Percentiles rank a stretch among this genome's conserved stretches.
phyloP scores from a whole-genome alignment of 23 red algal species.

The Chondrus crispus region DNA sequence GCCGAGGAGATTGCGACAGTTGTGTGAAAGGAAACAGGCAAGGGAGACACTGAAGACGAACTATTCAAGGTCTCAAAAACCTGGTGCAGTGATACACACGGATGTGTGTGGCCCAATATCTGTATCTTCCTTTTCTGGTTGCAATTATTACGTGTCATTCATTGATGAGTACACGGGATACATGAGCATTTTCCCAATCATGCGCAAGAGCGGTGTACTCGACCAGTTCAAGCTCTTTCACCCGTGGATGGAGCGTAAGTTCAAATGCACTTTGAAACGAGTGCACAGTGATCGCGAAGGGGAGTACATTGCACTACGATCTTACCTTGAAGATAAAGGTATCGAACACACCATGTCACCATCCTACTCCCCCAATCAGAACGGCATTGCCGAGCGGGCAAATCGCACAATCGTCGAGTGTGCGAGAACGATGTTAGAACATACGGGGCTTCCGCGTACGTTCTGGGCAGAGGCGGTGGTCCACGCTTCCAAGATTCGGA shows the following conservation, averaged over 20 bases:
- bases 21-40: neutral
- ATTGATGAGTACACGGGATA: neutral
- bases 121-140: neutral
- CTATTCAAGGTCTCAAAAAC: neutral
- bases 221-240: neutral
- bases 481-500: neutral
- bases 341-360: neutral
- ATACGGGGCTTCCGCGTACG: neutral
- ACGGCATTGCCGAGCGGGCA: neutral
- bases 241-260: neutral
- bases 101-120: slow-evolving; percentile 3
- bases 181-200: neutral
- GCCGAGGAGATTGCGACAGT: neutral
- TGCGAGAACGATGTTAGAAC: neutral
- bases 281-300: neutral
- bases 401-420: neutral
- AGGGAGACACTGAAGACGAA: neutral
- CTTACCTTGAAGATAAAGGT: neutral
- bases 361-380: neutral
- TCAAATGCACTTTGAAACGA: neutral
- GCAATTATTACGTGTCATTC: neutral
- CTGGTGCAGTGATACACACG: neutral
- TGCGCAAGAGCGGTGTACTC: neutral
- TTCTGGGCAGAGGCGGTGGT: neutral
- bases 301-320: neutral